Evolutionary conservation across 176 grass and related monocot genomes (phyloP), one percentile per base, ranked within the genome.

Genomic region (Guadua angustifolia): DNA sequence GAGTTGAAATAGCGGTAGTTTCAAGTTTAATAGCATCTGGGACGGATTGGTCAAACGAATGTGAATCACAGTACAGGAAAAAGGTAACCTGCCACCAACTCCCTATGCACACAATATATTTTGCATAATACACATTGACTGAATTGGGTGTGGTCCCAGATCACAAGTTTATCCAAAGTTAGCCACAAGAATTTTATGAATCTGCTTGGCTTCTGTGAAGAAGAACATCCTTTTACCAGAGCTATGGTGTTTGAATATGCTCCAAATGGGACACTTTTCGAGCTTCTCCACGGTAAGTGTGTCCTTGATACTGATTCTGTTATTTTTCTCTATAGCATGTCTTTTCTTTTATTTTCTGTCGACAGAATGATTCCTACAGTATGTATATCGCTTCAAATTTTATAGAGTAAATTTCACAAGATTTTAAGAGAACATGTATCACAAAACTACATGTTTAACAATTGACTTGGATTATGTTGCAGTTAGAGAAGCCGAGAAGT

Each of bases 211-310:
- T 97, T 88, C 61, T 94, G 91, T 14, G 91, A 92, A 84, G 91
- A 94, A 85, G 89, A 86, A 25, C 29, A 59, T 13, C 89, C 89
- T 88, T 97, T 97, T 83, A 92, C 82, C 40, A 92, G 91, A 78
- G 85, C 87, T 17, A 94, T 97, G 94, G 91, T 97, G 38, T 97
- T 97, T 66, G 94, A 97, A 70, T 97, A 97, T 65, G 91, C 94
- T 81, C 88, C 91, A 29, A 94, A 94, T 52, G 94, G 94, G 25
- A 81, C 89, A 11, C 89, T 94, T 77, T 97, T 93, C 39, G 94
- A 94, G 79, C 91, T 92, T 84, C 89, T 94, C 21, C 91, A 94
- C 45, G 81, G 91, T 92, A 85, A 86, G 69, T 69, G 6, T 66
- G 49, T 21, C 26, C 58, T 38, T 71, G 8, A 6, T 19, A 24